A percentile compares a stretch with the other conserved stretches of the same genome.
phyloP scores from a whole-genome alignment of 768 basidiomycete genomes.

The Sporobolomyces phaffii region DNA sequence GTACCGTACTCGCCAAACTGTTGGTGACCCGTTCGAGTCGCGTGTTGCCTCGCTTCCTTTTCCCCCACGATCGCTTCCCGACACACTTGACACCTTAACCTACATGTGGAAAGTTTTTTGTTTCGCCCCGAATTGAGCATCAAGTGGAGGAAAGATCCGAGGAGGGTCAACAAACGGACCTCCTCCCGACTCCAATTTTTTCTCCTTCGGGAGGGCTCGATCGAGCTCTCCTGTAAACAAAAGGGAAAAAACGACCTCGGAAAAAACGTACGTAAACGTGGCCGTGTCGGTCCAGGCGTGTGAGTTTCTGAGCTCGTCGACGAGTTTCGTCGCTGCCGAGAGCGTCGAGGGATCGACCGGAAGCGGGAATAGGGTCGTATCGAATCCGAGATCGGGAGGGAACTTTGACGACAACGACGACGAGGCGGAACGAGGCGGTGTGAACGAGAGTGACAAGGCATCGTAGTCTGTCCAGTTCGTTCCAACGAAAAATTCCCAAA shows the following conservation, averaged over 20 bases:
- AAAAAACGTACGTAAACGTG: constrained; percentile 61
- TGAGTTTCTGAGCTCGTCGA: constrained; percentile 63
- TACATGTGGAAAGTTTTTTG: not conserved
- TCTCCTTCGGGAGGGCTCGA: too few relatives aligned
- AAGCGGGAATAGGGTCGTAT: constrained; percentile 56
- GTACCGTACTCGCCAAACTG: constrained; percentile 61
- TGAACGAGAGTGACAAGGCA: constrained; percentile 73
- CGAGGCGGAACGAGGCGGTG: constrained; percentile 52
- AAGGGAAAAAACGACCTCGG: not conserved
- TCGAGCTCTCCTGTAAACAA: not conserved
- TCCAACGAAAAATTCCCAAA: too few relatives aligned
- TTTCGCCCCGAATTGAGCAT: too few relatives aligned
- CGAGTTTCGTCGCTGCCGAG: constrained; percentile 58
- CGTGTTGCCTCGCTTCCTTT: constrained; percentile 84
- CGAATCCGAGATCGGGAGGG: constrained; percentile 59
- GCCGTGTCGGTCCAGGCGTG: constrained; percentile 72
- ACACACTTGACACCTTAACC: constrained; percentile 57
- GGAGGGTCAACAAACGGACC: too few relatives aligned
- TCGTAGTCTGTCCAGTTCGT: constrained; percentile 71
- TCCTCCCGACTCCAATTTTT: too few relatives aligned
- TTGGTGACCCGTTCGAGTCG: constrained; percentile 75
- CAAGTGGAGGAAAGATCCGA: too few relatives aligned
- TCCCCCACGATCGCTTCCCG: constrained; percentile 83
- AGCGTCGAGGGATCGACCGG: constrained; percentile 55
- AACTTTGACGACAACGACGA: too few relatives aligned